Evolutionary conservation across 1,284 basidiomycete species (phyloP), one percentile per base, ranked within the genome.

Genomic region (Pascua sp.): DNA sequence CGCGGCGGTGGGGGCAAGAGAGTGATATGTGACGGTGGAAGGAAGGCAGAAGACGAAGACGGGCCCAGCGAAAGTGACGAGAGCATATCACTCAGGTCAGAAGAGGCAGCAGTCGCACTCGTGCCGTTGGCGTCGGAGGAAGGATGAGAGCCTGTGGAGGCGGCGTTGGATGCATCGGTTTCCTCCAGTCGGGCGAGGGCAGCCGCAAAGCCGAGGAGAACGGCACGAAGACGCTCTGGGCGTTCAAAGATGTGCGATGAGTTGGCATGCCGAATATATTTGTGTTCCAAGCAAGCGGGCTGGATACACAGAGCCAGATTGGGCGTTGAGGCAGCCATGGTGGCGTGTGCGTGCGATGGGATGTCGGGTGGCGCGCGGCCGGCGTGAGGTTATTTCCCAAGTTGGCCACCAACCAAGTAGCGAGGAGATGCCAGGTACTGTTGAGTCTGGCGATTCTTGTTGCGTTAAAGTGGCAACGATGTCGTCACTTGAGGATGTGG

Each of bases 181-280:
- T 81, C 80, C 66, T 90, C 87, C 7, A 93, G 77, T 42, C 86
- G 82, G 12, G 90, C 83, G 32, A 89, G 80, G 0, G 88, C 89
- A 4, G 87, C 87, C 2, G 90, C 83, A 7, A 94, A 80, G 1
- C 92, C 92, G 9, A 88, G 68, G 57, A 86, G 85, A 47, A 94
- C 84, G 0, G 91, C 91, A 47, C 86, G 82, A 13, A 96, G 77
- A n/a, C 92, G 84, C 73, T 94, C 89, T 0, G 91, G 92, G n/a
- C 90, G 82, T 71, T 96, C 92, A 17, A 92, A 85, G 57, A 94
- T 86, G 53, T 81, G 80, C 0, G 87, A 89, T 1, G 81, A 80
- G 66, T 90, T 86, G 54, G 82, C 78, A 12, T 86, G 85, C 15
- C 91, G 86, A 57, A 91, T 90, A 69, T 85, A 94, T 51, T 81